Base-by-base conservation (phyloP, 768 basidiomycete genomes). In the Fistulinella prunicolor region DNA sequence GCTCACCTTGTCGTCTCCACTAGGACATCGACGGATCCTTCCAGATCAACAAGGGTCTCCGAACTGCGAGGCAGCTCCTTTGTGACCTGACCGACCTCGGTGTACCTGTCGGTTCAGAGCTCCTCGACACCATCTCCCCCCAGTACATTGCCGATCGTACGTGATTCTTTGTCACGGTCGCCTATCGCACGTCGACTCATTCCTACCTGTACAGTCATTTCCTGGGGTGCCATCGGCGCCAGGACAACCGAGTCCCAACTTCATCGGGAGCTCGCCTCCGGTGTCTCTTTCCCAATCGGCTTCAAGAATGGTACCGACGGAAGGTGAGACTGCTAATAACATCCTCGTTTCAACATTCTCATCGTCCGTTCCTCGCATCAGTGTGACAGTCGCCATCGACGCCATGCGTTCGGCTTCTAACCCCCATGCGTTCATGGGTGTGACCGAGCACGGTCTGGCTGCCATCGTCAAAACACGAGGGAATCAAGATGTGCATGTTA, bases 261-360 rank as follows among this genome's bases (percentile, higher is more conserved):
- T 8, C 96, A 98, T 63, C 85, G 96, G 49, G 96, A 97, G 69
- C 85, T 97, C 38, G 94, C 93, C 5, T 93, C 89, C 4, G 95
- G 94, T 62, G 86, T 90, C 21, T 96, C 94, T 43, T 98, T 96
- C 85, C 94, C 96, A 19, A 92, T 97, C 55, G 91, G 93, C 9
- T 99, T 99, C 84, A 99, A 99, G 71, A 99, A 99, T 66, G 95
- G 96, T 45, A 99, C 96, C 3, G 95, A 98, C 67, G 96, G 96
- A 46, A 84, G 83, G 81, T 80, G 55, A 46, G 68, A 46, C 38
- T 28, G 22, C 30, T 24, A 9, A 35, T 49, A 24, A 21, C 16
- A 34, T 28, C 26, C 26, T 28, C 6, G 9, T 8, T 47, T 48
- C 23, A 23, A 9, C 43, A 21, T 51, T 2, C 47, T 50, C 26